Base-by-base conservation (phyloP, 208 protist species). In the Leishmania aethiopica region DNA sequence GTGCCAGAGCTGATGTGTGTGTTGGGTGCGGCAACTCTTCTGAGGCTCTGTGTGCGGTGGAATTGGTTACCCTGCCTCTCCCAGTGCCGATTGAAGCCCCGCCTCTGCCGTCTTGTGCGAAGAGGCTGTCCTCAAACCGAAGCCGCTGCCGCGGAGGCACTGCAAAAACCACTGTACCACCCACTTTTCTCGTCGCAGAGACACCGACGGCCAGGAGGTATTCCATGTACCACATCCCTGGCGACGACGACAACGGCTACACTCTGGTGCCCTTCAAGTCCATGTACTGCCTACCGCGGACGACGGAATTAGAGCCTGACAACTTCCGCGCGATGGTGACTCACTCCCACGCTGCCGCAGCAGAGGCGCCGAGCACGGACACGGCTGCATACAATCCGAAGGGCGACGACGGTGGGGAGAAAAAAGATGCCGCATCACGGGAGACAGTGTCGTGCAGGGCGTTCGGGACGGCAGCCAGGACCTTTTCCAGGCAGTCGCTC, bases 271-370 rank as follows among this genome's bases (percentile, higher is more conserved):
- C 70, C 1, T 75, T 55, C 13, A 32, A 75, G 42, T 75, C 70
- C 7, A 55, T 19, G 2, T 55, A 55, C 70, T 25, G 70, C 13
- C 32, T 75, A 35, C 70, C 28, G 28, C 70, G 70, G 17, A 32
- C 47, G 28, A 35, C 5, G 25, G 45, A 75, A 57, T 6, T 75
- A 8, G 70, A 57, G 28, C 70, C 70, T 3, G 47, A 75, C 15
- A 53, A 57, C 70, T 75, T 75, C 7, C 70, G 70, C n/a, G 70
- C 70, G 47, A 35, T 59, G 25, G 70, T 75, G 6, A 35, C 40
- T 22, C 11, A 55, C 45, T 55, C 70, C 40, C 70, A 75, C 70
- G 40, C 70, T 10, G 47, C 70, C 40, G 47, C 70, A 5, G 1
- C 69, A 74, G 11, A 2, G 69, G 40, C 40, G 47, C 11, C 28